phyloP scores from a whole-genome alignment of 2,329 filamentous ascomycete genomes.

The Cladosporium sp. region DNA sequence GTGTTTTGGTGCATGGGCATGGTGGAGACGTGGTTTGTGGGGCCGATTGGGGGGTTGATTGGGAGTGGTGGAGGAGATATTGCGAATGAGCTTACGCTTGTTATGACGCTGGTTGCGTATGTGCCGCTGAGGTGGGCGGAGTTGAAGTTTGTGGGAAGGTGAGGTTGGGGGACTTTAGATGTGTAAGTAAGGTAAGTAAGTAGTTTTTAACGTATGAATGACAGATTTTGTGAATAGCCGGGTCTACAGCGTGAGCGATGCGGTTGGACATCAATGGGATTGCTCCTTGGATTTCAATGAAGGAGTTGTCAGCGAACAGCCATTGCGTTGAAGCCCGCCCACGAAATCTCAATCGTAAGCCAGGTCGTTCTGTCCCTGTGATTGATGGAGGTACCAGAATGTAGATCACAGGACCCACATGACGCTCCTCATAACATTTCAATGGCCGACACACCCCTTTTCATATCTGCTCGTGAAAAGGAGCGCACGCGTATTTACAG shows the following conservation, averaged over 20 bases:
- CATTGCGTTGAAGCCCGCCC: not conserved
- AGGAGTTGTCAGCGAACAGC: not conserved
- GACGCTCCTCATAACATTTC: not conserved
- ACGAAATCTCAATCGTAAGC: not conserved
- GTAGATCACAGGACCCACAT: not conserved
- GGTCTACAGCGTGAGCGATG: not conserved
- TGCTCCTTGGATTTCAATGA: not conserved
- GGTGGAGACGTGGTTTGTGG: slow-evolving; percentile 42
- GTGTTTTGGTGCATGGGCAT: slow-evolving; percentile 54
- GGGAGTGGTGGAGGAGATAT: slow-evolving; percentile 60
- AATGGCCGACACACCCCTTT: not conserved
- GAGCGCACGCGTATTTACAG: not conserved
- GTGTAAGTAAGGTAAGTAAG: not conserved
- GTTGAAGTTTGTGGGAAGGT: slow-evolving; percentile 46
- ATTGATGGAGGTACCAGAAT: not conserved
- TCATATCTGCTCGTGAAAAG: not conserved
- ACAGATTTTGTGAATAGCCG: not conserved
- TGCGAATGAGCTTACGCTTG: slow-evolving; percentile 56
- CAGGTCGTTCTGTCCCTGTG: not conserved
- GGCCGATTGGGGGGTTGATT: slow-evolving; percentile 60
- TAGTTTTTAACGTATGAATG: not conserved
- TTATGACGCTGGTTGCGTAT: slow-evolving; percentile 52
- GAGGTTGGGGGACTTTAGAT: not conserved
- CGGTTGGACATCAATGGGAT: not conserved
- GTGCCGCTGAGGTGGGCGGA: slow-evolving; percentile 54